These are phyloP conservation scores for Gillenia trifoliata DNA, from an alignment of 306 rosid genomes.

Conservation along the genomic window DNA sequence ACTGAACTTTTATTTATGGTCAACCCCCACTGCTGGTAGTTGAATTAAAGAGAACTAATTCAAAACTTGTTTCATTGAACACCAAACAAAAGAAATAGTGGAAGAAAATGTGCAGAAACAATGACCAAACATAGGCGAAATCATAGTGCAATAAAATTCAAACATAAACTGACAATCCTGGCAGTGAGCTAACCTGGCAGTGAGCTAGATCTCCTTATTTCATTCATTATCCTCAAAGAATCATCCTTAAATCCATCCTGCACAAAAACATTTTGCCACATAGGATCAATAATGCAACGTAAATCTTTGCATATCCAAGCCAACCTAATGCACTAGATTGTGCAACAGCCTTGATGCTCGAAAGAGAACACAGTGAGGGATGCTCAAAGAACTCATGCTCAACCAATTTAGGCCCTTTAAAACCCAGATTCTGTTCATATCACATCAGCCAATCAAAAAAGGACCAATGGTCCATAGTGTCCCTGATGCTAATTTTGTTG, in stretches of 20 bases:
- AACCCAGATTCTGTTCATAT: not conserved
- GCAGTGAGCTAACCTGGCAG: too few species aligned
- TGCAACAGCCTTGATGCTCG: not conserved
- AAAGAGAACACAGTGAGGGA: not conserved
- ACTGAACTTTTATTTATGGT: not conserved
- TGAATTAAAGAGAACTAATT: not conserved
- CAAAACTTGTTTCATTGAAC: not conserved
- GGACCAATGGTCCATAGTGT: not conserved
- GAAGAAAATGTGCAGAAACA: not conserved
- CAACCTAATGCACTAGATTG: not conserved
- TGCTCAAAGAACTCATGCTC: not conserved
- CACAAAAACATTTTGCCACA: slow-evolving; percentile 8
- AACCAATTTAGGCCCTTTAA: not conserved
- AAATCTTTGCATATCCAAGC: not conserved
- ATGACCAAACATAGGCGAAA: not conserved
- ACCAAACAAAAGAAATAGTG: not conserved
- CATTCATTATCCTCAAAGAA: slow-evolving; percentile 80
- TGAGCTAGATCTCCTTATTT: slow-evolving; percentile 50
- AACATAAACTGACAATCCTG: too few species aligned
- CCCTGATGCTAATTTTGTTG: not conserved
- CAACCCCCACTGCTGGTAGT: not conserved
- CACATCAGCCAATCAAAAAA: not conserved
- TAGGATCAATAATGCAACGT: not conserved
- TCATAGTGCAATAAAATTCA: not conserved
- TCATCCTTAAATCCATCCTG: slow-evolving; percentile 95